Conservation (phyloP, 306 rosid genomes). For the Gleditsia sinensis region DNA sequence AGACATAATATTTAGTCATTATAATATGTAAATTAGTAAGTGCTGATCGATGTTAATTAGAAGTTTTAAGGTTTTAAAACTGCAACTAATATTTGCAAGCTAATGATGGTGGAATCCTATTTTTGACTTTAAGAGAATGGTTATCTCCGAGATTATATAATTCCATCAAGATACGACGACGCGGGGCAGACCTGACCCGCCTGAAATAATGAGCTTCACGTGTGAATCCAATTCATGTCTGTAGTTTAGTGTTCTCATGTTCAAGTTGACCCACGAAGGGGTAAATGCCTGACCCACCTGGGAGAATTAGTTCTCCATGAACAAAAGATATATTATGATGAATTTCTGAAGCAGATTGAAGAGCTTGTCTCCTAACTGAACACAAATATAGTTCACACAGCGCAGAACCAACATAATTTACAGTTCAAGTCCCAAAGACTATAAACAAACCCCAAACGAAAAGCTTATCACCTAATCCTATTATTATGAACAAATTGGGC, state of each 20-base stretch:
- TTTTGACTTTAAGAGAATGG: not conserved
- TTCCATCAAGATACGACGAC: not conserved
- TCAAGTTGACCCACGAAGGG: slow-evolving; percentile 27
- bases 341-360: slow-evolving; percentile 22
- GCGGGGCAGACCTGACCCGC: slow-evolving; percentile 32
- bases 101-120: not conserved
- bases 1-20: no score
- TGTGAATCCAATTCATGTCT: slow-evolving; percentile 26
- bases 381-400: slow-evolving; percentile 20
- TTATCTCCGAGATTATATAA: not conserved
- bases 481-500: slow-evolving; percentile 26
- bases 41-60: no score
- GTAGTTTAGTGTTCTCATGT: not conserved
- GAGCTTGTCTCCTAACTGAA: slow-evolving; percentile 13
- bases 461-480: slow-evolving; percentile 24
- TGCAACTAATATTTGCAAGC: not conserved
- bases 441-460: not conserved
- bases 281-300: slow-evolving; percentile 24
- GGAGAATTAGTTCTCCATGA: slow-evolving; percentile 28
- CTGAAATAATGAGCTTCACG: slow-evolving; percentile 40
- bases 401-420: not conserved
- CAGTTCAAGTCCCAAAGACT: slow-evolving; percentile 20
- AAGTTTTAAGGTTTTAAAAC: no score
- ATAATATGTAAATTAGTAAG: not conserved
- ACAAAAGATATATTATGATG: slow-evolving; percentile 26